phyloP scores from a whole-genome alignment of 2,329 filamentous ascomycete genomes.

The Trichoderma sp. region DNA sequence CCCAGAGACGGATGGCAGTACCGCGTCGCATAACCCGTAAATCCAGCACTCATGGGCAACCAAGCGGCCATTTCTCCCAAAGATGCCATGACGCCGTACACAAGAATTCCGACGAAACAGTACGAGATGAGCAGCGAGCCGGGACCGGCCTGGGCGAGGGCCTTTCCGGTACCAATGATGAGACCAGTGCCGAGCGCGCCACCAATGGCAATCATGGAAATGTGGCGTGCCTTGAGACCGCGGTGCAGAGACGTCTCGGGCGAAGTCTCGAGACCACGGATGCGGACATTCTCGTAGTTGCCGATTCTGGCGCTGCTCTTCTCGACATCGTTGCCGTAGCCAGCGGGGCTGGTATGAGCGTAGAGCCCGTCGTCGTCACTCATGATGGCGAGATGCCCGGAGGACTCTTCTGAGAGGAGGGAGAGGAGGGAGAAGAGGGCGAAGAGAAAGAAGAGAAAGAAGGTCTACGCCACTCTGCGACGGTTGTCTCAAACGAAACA shows the following conservation, averaged over 20 bases:
- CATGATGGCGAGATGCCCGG: neutral
- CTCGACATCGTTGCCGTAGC: slow-evolving; percentile 21
- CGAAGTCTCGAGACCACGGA: slow-evolving; percentile 49
- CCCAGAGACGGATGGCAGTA: slow-evolving; percentile 79
- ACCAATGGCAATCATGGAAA: slow-evolving; percentile 65
- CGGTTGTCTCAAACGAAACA: neutral
- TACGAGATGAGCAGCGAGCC: slow-evolving; percentile 71
- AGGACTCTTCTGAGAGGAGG: neutral
- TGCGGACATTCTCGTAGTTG: slow-evolving; percentile 31
- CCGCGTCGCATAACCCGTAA: slow-evolving; percentile 75
- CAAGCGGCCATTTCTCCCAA: slow-evolving; percentile 84
- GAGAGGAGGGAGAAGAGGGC: neutral
- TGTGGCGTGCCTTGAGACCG: slow-evolving; percentile 53
- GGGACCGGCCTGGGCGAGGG: slow-evolving; percentile 54
- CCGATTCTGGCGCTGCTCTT: slow-evolving; percentile 20
- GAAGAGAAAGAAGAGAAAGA: neutral
- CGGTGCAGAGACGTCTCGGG: slow-evolving; percentile 48
- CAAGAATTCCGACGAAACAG: slow-evolving; percentile 64
- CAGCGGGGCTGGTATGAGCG: neutral
- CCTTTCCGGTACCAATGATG: slow-evolving; percentile 64
- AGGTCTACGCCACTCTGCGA: neutral
- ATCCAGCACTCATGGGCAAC: slow-evolving; percentile 73
- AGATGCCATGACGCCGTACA: slow-evolving; percentile 77
- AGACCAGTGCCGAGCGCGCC: slow-evolving; percentile 72
- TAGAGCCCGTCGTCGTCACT: slow-evolving; percentile 16